phyloP scores from a whole-genome alignment of 495 filamentous ascomycete species.

The Lichenothelia convexa region DNA sequence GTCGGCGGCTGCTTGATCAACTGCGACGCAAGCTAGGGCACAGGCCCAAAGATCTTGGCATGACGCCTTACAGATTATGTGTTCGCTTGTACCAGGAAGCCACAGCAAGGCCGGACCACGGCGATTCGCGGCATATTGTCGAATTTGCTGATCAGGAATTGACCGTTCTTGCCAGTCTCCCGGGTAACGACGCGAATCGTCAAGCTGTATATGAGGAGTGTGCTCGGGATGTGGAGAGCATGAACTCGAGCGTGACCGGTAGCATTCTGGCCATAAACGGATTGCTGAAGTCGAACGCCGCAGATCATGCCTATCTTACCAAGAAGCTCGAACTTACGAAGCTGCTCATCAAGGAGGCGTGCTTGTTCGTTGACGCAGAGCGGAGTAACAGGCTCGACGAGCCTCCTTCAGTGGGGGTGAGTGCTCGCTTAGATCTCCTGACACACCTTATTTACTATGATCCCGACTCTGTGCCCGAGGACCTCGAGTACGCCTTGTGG shows the following conservation, averaged over 20 bases:
- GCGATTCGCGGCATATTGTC: neutral
- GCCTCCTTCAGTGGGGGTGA: neutral
- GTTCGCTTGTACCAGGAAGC: neutral
- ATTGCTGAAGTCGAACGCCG: neutral
- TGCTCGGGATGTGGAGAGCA: slow-evolving; percentile 7
- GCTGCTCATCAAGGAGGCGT: neutral
- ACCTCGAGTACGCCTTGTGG: slow-evolving; percentile 48
- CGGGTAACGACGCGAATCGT: slow-evolving; percentile 2
- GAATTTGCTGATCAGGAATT: neutral
- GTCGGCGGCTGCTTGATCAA: neutral
- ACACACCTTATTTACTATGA: neutral
- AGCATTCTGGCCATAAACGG: neutral
- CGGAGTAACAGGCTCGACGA: too few relatives aligned
- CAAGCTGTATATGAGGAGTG: slow-evolving; percentile 9
- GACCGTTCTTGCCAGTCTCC: neutral
- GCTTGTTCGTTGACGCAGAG: neutral
- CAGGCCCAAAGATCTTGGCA: neutral
- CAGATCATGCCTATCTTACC: neutral
- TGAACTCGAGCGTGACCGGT: slow-evolving; percentile 1
- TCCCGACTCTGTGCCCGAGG: slow-evolving; percentile 10
- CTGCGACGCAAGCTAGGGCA: neutral
- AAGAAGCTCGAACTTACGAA: neutral
- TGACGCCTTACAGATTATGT: neutral
- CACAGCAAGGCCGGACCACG: neutral
- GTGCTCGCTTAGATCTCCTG: neutral